phyloP scores from a whole-genome alignment of 1,284 basidiomycete genomes.

The Tylopilus orsonianus region DNA sequence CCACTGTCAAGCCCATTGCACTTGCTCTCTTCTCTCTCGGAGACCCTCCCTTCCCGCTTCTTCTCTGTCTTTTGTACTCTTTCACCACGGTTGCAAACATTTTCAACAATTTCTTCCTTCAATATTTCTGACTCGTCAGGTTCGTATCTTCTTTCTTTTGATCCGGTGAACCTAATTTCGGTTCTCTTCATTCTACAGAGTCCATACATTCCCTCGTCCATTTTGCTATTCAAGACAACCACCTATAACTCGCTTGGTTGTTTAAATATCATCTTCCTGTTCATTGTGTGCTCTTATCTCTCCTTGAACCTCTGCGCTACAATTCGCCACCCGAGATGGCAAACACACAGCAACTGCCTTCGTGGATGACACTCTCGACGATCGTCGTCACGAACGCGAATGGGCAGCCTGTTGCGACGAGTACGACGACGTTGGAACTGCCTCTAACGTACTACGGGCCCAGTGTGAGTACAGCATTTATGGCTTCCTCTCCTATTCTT shows the following conservation, averaged over 20 bases:
- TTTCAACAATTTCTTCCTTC: conserved; percentile 13
- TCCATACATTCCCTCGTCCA: conserved; percentile 28
- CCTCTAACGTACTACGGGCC: conserved; percentile 75
- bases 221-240: conserved; percentile 6
- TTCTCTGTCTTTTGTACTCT: conserved; percentile 1
- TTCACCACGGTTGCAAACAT: conserved; percentile 13
- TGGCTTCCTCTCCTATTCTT: neutral
- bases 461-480: conserved; percentile 49
- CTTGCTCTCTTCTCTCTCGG: conserved; percentile 12
- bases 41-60: conserved; percentile 10
- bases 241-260: neutral
- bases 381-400: conserved; percentile 49
- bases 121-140: conserved; percentile 15
- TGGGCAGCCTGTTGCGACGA: conserved; percentile 51
- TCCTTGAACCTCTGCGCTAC: neutral
- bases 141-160: conserved; percentile 6
- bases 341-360: conserved; percentile 59
- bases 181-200: conserved; percentile 8
- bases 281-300: conserved; percentile 8
- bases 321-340: conserved; percentile 31
- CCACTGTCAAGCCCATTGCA: no score
- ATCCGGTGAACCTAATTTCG: neutral
- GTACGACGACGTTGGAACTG: conserved; percentile 51
- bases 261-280: conserved; percentile 3
- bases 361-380: conserved; percentile 61